Percentiles rank a stretch among this genome's conserved stretches.
Evolutionary conservation across 495 filamentous ascomycete genomes (phyloP).

Genomic region (Aspergillus leporis): DNA sequence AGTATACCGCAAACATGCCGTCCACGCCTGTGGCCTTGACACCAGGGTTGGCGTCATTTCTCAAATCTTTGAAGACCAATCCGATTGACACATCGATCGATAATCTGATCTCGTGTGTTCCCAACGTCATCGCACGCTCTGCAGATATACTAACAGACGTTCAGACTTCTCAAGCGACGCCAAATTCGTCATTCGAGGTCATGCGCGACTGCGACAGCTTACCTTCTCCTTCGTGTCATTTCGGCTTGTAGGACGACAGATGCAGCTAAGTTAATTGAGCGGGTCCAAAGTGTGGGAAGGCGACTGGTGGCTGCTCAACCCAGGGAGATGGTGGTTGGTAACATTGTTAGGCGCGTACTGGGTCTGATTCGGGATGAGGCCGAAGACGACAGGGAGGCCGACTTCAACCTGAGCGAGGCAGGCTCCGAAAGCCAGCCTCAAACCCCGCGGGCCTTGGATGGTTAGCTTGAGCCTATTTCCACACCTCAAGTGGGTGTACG

Average conservation of each 20-base stretch:
- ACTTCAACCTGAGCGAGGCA: constrained; percentile 55
- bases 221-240: constrained; percentile 81
- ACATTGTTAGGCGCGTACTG: constrained; percentile 86
- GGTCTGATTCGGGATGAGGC: constrained; percentile 90
- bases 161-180: constrained; percentile 81
- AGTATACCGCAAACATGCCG: constrained; percentile 42
- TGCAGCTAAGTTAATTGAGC: constrained; percentile 72
- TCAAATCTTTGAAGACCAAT: constrained; percentile 72
- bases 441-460: constrained; percentile 44
- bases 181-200: constrained; percentile 84
- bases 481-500: neutral
- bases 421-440: constrained; percentile 51
- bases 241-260: constrained; percentile 65
- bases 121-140: constrained; percentile 3
- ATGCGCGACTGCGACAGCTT: constrained; percentile 87
- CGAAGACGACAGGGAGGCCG: constrained; percentile 74
- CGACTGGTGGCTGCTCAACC: constrained; percentile 79
- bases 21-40: constrained; percentile 50
- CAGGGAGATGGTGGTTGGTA: constrained; percentile 86
- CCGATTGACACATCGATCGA: constrained; percentile 79
- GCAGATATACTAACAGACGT: constrained; percentile 13
- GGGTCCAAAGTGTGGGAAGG: constrained; percentile 72
- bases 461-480: constrained; percentile 23
- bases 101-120: constrained; percentile 71
- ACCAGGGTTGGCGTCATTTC: constrained; percentile 71